Evolutionary conservation across 495 filamentous ascomycete species (phyloP).

Genomic region (Aspergillus taichungensis): DNA sequence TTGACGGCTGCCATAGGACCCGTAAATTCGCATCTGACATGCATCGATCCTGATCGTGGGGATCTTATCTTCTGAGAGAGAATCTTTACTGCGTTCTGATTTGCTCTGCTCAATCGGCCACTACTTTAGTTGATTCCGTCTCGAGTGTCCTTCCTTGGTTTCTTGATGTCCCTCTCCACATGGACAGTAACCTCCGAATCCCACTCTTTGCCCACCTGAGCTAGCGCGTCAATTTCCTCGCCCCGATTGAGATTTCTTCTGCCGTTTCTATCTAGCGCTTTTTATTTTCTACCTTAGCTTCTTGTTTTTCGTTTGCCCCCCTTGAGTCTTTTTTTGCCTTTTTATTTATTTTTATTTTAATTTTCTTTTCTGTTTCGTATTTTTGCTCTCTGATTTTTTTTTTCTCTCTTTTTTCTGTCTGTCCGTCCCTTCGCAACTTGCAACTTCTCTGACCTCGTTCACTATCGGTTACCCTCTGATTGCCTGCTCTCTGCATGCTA

Average conservation of each 20-base stretch:
- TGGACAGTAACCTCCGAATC: neutral
- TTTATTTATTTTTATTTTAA: neutral
- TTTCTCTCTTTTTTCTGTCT: neutral
- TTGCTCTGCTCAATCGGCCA: neutral
- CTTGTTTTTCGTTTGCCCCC: neutral
- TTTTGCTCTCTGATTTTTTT: neutral
- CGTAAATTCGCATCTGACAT: no score
- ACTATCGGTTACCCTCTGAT: neutral
- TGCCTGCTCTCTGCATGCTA: no score
- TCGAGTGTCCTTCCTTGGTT: neutral
- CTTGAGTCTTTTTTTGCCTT: neutral
- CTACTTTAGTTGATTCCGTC: neutral
- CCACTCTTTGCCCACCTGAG: neutral
- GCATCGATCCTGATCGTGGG: no score
- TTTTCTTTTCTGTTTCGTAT: constrained; percentile 2
- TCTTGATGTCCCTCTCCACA: neutral
- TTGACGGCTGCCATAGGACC: no score
- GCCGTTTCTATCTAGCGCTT: neutral
- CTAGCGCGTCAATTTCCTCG: neutral
- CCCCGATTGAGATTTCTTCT: neutral
- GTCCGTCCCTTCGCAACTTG: constrained; percentile 1
- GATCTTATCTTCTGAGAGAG: no score
- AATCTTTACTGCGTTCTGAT: constrained; percentile 1
- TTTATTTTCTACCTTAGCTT: neutral
- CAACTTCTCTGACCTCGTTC: neutral